phyloP scores from a whole-genome alignment of 371 early-diverging fungal species.

The Lichtheimia ornata region DNA sequence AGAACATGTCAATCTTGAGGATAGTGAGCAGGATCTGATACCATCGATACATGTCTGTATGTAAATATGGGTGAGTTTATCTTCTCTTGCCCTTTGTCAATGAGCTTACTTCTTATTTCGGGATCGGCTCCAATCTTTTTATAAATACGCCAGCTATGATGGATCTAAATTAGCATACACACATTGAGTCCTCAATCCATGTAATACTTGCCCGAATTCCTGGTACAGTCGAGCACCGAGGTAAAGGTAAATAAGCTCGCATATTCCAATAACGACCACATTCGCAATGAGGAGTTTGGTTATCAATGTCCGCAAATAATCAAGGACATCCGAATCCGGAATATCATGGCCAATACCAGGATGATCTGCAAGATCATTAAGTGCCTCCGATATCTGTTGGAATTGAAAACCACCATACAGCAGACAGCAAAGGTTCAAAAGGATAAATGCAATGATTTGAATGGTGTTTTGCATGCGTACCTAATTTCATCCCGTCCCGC shows the following conservation, averaged over 20 bases:
- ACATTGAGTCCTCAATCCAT: background rate
- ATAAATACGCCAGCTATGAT: conserved; percentile 82
- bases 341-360: conserved; percentile 9
- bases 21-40: conserved; percentile 87
- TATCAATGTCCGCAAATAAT: no score
- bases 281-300: conserved; percentile 32
- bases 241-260: conserved; percentile 41
- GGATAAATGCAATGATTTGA: conserved; percentile 80
- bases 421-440: conserved; percentile 79
- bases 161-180: conserved; percentile 18
- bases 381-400: conserved; percentile 43
- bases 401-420: conserved; percentile 77
- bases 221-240: conserved; percentile 66
- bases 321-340: background rate
- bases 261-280: conserved; percentile 44
- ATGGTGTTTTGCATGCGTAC: conserved; percentile 82
- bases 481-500: conserved; percentile 31
- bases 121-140: conserved; percentile 92
- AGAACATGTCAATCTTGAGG: conserved; percentile 87
- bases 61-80: conserved; percentile 30
- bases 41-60: conserved; percentile 70
- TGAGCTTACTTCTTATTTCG: conserved; percentile 76
- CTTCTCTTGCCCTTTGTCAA: conserved; percentile 9
- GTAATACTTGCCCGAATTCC: conserved; percentile 72
- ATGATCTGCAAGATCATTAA: conserved; percentile 7